Conservation (phyloP, 2,329 filamentous ascomycete genomes). For the Fusarium redolens region DNA sequence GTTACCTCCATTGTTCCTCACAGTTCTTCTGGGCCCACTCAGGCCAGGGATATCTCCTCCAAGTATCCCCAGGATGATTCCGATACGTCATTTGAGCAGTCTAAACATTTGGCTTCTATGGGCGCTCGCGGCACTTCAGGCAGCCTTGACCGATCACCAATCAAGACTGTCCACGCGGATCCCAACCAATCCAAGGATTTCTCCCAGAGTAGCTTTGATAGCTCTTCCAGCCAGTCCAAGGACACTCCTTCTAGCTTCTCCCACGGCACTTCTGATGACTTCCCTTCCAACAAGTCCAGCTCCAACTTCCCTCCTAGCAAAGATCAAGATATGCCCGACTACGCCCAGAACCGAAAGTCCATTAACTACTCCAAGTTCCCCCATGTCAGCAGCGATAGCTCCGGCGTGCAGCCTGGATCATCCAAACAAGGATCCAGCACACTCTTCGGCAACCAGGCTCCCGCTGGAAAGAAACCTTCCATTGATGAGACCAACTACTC, state of each 20-base stretch:
- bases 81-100: neutral
- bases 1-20: conserved; percentile 7
- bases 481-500: conserved; percentile 15
- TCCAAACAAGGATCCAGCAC: neutral
- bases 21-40: neutral
- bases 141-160: neutral
- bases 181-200: neutral
- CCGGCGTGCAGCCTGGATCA: neutral
- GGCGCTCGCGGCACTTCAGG: neutral
- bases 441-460: neutral
- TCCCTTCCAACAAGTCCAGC: neutral
- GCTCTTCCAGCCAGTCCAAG: neutral
- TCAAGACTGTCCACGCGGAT: neutral
- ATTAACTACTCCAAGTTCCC: conserved; percentile 15
- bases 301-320: neutral
- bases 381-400: neutral
- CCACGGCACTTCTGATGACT: neutral
- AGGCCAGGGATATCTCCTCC: conserved; percentile 15
- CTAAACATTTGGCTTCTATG: neutral
- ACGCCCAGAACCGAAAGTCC: neutral
- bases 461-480: neutral
- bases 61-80: neutral
- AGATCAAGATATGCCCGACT: neutral
- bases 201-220: neutral
- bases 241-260: neutral